A percentile compares a stretch with the other conserved stretches of the same genome.
Evolutionary conservation across 2,329 filamentous ascomycete species (phyloP).

Genomic region (Trichoderma simmonsii): DNA sequence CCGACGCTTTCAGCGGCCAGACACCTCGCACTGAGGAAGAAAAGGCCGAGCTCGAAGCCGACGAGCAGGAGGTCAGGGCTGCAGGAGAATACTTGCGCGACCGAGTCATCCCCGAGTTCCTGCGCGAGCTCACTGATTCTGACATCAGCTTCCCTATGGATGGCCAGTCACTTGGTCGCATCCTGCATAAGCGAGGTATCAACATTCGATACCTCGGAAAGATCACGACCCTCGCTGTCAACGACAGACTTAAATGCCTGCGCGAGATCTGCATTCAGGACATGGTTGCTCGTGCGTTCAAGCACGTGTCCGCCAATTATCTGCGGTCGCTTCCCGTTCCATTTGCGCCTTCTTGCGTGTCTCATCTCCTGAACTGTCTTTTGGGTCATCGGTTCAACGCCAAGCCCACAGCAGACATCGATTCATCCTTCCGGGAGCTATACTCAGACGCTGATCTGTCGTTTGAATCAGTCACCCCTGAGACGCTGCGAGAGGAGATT

Average conservation of each 20-base stretch:
- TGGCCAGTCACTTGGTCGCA: constrained; percentile 80
- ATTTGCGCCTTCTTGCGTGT: constrained; percentile 73
- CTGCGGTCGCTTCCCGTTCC: constrained; percentile 75
- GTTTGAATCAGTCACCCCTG: constrained; percentile 76
- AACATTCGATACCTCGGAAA: constrained; percentile 95
- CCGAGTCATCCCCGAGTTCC: constrained; percentile 76
- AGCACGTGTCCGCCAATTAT: constrained; percentile 80
- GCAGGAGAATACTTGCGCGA: constrained; percentile 75
- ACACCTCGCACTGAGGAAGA: constrained; percentile 85
- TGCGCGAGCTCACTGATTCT: constrained; percentile 84
- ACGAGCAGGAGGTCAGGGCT: constrained; percentile 84
- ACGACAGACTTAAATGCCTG: constrained; percentile 72
- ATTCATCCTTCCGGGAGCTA: constrained; percentile 67
- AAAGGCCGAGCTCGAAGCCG: constrained; percentile 74
- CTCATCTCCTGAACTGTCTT: constrained; percentile 91
- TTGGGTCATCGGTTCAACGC: constrained; percentile 73
- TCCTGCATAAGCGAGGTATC: constrained; percentile 95
- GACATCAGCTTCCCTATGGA: constrained; percentile 99
- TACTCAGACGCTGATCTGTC: constrained; percentile 80
- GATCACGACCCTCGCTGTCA: constrained; percentile 67
- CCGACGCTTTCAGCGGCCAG: constrained; percentile 93
- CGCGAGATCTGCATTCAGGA: constrained; percentile 78
- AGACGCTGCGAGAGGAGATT: constrained; percentile 66
- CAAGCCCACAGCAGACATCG: constrained; percentile 74
- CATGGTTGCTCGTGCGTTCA: constrained; percentile 94